Conservation (phyloP, 2,329 filamentous ascomycete genomes). For the Fusarium nematophilum region DNA sequence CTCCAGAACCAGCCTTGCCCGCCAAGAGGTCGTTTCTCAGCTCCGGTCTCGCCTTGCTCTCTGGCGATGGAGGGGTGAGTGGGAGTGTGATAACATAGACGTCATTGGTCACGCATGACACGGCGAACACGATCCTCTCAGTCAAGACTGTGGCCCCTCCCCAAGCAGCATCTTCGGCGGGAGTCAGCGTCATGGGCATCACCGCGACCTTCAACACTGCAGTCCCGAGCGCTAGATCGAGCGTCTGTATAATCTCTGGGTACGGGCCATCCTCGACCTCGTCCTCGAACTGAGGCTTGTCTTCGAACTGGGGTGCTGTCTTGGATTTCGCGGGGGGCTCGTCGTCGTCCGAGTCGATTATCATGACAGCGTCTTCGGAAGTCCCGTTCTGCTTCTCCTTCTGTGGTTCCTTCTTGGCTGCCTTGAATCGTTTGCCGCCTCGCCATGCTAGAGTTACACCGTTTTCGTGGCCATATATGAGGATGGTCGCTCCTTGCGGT, state of each 20-base stretch:
- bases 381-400: constrained; percentile 64
- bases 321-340: constrained; percentile 52
- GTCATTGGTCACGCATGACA: constrained; percentile 68
- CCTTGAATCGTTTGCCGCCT: constrained; percentile 70
- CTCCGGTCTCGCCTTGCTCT: constrained; percentile 67
- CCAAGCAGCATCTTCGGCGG: constrained; percentile 60
- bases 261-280: constrained; percentile 61
- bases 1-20: constrained; percentile 67
- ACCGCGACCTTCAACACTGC: constrained; percentile 67
- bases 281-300: constrained; percentile 70
- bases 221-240: constrained; percentile 70
- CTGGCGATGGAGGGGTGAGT: constrained; percentile 69
- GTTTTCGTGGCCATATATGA: constrained; percentile 73
- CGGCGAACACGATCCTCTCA: constrained; percentile 70
- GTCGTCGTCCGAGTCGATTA: constrained; percentile 73
- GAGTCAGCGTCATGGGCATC: constrained; percentile 62
- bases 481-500: constrained; percentile 71
- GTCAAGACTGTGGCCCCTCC: constrained; percentile 61
- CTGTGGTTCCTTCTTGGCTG: constrained; percentile 48
- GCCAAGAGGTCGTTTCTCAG: constrained; percentile 63
- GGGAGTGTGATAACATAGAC: constrained; percentile 69
- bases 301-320: constrained; percentile 53
- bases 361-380: constrained; percentile 66
- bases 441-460: constrained; percentile 72
- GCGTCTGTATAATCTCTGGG: constrained; percentile 67